Conservation (phyloP, 805 yeast genomes). For the Lipomyces mesembrius region DNA sequence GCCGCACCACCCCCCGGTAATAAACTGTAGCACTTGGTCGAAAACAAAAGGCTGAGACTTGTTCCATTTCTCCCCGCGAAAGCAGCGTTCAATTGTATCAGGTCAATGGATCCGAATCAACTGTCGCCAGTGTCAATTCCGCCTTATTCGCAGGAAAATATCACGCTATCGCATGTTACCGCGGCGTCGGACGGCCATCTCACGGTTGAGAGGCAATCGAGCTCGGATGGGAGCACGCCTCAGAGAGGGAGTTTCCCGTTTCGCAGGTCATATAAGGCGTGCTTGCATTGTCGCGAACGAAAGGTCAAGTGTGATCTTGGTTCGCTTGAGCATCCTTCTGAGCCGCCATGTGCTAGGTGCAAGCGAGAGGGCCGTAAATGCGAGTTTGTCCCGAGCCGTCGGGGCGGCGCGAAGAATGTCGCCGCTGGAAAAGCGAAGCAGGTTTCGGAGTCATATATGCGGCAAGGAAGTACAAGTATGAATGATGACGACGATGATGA, state of each 20-base stretch:
- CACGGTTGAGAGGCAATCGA: not conserved
- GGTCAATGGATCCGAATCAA: conserved; percentile 1
- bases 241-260: conserved; percentile 42
- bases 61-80: not conserved
- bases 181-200: not conserved
- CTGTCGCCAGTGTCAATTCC: not conserved
- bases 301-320: conserved; percentile 90
- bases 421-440: conserved; percentile 44
- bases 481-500: conserved; percentile 23
- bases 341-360: conserved; percentile 87
- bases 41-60: not conserved
- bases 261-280: conserved; percentile 77
- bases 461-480: conserved; percentile 9
- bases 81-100: not conserved
- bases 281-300: conserved; percentile 80
- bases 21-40: not conserved
- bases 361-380: conserved; percentile 82
- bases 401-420: conserved; percentile 56
- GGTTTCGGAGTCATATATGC: conserved; percentile 14
- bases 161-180: not conserved
- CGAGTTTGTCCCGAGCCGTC: conserved; percentile 62
- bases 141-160: not conserved
- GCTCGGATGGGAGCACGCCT: not conserved
- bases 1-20: not conserved
- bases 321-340: conserved; percentile 67